Conservation (phyloP, 805 yeast genomes). For the Yarrowia sp. region DNA sequence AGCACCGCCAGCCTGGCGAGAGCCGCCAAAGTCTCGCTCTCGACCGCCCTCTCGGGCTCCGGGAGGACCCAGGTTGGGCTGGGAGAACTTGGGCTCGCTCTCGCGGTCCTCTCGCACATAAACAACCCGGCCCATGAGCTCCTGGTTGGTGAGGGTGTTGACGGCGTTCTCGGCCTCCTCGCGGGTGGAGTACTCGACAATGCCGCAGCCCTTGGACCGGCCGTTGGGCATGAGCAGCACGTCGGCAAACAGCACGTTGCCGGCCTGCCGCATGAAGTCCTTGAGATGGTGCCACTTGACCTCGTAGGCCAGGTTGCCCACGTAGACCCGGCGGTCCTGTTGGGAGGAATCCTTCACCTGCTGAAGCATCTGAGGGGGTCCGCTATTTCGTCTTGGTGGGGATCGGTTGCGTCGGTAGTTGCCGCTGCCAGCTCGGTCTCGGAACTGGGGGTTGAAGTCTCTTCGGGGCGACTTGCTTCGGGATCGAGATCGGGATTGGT, state of each 20-base stretch:
- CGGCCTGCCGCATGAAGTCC: constrained; percentile 46
- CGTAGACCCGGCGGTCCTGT: constrained; percentile 46
- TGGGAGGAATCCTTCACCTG: constrained; percentile 25
- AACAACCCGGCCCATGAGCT: constrained; percentile 69
- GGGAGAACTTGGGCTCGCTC: constrained; percentile 36
- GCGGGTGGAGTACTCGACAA: constrained; percentile 72
- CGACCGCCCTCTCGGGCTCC: constrained; percentile 25
- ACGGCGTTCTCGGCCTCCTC: constrained; percentile 74
- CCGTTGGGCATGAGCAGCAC: constrained; percentile 75
- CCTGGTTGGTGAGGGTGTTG: constrained; percentile 60
- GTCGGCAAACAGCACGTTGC: constrained; percentile 76
- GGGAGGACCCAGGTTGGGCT: constrained; percentile 29
- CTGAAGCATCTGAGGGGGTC: constrained; percentile 26
- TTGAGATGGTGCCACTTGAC: constrained; percentile 43
- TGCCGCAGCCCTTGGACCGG: constrained; percentile 55
- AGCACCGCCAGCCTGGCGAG: constrained; percentile 32
- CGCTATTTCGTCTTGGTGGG: constrained; percentile 21
- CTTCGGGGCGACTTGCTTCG: constrained; percentile 24
- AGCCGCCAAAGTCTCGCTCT: constrained; percentile 14
- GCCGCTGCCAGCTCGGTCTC: constrained; percentile 22
- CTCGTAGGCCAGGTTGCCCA: constrained; percentile 44
- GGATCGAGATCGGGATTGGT: constrained; percentile 26
- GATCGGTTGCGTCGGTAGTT: constrained; percentile 20
- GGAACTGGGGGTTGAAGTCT: constrained; percentile 19
- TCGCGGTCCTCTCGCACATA: constrained; percentile 82